Percentiles rank a stretch among this genome's conserved stretches.
These are phyloP conservation scores for Phialophora chinensis DNA, from an alignment of 2,329 filamentous ascomycete genomes.

Conservation along the genomic window DNA sequence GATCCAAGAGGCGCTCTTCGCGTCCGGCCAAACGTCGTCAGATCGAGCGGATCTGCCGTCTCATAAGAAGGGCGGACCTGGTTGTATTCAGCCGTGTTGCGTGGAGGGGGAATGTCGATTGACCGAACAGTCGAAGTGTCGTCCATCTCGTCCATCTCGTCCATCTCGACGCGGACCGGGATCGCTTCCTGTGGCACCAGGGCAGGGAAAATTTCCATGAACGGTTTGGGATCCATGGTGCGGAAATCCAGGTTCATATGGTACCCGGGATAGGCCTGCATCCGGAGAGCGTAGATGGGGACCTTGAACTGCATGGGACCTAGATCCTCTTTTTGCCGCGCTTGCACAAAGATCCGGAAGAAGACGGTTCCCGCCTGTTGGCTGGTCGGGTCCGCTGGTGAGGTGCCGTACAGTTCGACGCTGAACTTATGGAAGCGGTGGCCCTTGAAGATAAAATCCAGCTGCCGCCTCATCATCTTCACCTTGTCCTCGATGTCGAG, in stretches of 20 bases:
- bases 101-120: background rate
- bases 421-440: conserved; percentile 47
- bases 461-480: conserved; percentile 28
- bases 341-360: conserved; percentile 25
- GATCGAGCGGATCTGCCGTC: conserved; percentile 13
- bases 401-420: conserved; percentile 46
- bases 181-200: conserved; percentile 37
- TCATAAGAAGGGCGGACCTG: conserved; percentile 19
- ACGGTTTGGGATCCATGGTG: conserved; percentile 52
- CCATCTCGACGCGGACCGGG: conserved; percentile 16
- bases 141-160: conserved; percentile 32
- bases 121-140: conserved; percentile 4
- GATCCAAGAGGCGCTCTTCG: conserved; percentile 48
- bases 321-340: conserved; percentile 18
- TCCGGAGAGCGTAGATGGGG: conserved; percentile 38
- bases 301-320: conserved; percentile 11
- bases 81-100: conserved; percentile 12
- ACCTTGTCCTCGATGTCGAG: conserved; percentile 54
- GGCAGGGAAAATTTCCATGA: conserved; percentile 54
- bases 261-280: conserved; percentile 53
- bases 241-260: conserved; percentile 55
- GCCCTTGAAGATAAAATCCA: conserved; percentile 37
- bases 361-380: conserved; percentile 51
- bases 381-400: conserved; percentile 46
- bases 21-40: conserved; percentile 40